Base-by-base conservation (phyloP, 345 rosid species). In the Euphorbia lathyris region DNA sequence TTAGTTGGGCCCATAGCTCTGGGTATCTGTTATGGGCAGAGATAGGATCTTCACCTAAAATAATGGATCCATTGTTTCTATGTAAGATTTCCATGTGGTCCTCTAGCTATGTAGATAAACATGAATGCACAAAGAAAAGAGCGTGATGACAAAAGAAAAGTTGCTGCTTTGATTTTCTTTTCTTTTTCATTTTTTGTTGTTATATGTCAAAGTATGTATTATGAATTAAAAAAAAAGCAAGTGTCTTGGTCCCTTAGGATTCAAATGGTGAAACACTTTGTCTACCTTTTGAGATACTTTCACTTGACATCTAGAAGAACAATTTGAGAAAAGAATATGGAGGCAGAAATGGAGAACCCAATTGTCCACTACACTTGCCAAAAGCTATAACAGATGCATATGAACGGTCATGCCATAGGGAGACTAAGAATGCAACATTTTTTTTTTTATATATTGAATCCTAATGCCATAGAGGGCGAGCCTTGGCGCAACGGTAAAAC, bases 1-100 rank as follows among this genome's bases (percentile, higher is more conserved):
- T 88, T 66, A 88, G 77, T 72, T 82, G 78, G 32, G 93, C 93
- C 90, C 93, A 88, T 17, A 88, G 78, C 81, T 86, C 93, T 34
- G 93, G 89, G 48, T 88, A 88, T 83, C 86, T 83, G 82, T 88
- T 88, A 72, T 86, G 93, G 23, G 88, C 89, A 25, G 78, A 64
- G 50, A 88, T 80, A 27, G 93, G 90, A 78, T 85, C 89, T 85
- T 88, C 93, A 72, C 86, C 93, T 84, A 82, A 73, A 70, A 75
- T 26, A 56, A 30, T 17, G 17, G 42, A 48, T 42, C 13, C 47
- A 66, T 22, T 55, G 3, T 19, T 13, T 45, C 5, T 36, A 25
- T 22, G 51, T 45, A 45, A 45, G 51, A 45, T 50, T 8, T 66
- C 61, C 42, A 45, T 50, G 13, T 38, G 17, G 1, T 32, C 38